Evolutionary conservation across 2,329 filamentous ascomycete species (phyloP).

Genomic region (Clonostachys rosea): DNA sequence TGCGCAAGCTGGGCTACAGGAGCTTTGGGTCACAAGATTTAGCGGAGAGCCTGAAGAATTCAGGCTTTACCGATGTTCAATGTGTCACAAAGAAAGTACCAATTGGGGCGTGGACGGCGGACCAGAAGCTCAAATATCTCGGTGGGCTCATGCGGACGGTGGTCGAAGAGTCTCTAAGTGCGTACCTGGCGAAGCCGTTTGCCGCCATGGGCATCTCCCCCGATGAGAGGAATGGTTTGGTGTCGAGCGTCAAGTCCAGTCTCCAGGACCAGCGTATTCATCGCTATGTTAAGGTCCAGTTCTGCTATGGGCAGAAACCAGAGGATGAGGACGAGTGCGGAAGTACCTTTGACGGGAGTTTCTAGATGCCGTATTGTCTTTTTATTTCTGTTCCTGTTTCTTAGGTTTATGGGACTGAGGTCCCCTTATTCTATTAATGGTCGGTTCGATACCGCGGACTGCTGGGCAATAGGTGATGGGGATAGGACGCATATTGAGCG

Average conservation of each 20-base stretch:
- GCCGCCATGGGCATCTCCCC: constrained; percentile 25
- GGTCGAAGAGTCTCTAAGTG: constrained; percentile 32
- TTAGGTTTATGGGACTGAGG: background rate
- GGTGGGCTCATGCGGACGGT: constrained; percentile 38
- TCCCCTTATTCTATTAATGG: too few relatives aligned
- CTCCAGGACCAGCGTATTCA: constrained; percentile 28
- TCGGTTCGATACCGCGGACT: too few relatives aligned
- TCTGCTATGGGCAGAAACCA: constrained; percentile 37
- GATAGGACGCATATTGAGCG: too few relatives aligned
- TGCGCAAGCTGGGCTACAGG: constrained; percentile 30
- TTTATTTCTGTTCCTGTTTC: background rate
- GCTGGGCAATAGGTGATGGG: too few relatives aligned
- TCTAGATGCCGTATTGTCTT: background rate
- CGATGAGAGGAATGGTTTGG: constrained; percentile 24
- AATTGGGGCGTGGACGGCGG: constrained; percentile 37
- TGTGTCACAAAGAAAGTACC: constrained; percentile 36
- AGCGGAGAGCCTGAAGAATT: constrained; percentile 23
- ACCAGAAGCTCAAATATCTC: constrained; percentile 30
- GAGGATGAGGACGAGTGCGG: constrained; percentile 2
- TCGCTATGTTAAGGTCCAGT: constrained; percentile 35
- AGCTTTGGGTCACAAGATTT: constrained; percentile 24
- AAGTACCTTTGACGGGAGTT: constrained; percentile 4
- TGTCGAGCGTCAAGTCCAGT: constrained; percentile 20
- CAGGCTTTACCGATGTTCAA: constrained; percentile 38
- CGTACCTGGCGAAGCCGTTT: constrained; percentile 34